These are phyloP conservation scores for Colletotrichum limetticola DNA, from an alignment of 2,329 filamentous ascomycete species.

Conservation along the genomic window DNA sequence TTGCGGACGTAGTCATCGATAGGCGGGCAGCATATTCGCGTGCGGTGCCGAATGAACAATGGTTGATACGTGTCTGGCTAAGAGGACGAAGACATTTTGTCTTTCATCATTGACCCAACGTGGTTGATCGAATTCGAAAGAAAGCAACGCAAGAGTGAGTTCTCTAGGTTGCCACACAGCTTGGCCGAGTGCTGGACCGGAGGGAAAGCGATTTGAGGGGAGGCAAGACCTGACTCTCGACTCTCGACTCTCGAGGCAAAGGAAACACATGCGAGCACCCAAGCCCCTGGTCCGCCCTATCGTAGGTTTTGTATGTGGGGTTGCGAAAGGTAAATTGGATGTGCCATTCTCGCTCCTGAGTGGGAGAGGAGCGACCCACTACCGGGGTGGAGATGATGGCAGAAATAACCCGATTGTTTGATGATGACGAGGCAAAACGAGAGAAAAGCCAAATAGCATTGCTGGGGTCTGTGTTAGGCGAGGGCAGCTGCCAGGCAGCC, in stretches of 20 bases:
- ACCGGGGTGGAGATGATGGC: constrained; percentile 24
- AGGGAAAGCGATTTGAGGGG: not conserved
- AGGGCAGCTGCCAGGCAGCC: constrained; percentile 1
- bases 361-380: constrained; percentile 11
- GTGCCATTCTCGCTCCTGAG: constrained; percentile 19
- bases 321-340: constrained; percentile 31
- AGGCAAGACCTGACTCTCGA: not conserved
- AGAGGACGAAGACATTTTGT: not conserved
- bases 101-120: not conserved
- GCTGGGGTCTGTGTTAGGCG: constrained; percentile 2
- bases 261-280: constrained; percentile 28
- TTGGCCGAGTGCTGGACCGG: not conserved
- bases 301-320: constrained; percentile 34
- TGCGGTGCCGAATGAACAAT: not conserved
- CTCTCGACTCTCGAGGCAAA: not conserved
- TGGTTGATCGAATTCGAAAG: not conserved
- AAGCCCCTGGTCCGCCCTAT: constrained; percentile 30
- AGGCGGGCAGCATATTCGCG: not conserved
- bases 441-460: constrained; percentile 29
- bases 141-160: not conserved
- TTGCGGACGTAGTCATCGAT: not conserved
- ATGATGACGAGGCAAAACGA: constrained; percentile 35
- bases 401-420: constrained; percentile 36
- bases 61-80: not conserved
- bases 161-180: too few relatives aligned